Base-by-base conservation (phyloP, 2,329 filamentous ascomycete species). In the Alternaria gansuensis region DNA sequence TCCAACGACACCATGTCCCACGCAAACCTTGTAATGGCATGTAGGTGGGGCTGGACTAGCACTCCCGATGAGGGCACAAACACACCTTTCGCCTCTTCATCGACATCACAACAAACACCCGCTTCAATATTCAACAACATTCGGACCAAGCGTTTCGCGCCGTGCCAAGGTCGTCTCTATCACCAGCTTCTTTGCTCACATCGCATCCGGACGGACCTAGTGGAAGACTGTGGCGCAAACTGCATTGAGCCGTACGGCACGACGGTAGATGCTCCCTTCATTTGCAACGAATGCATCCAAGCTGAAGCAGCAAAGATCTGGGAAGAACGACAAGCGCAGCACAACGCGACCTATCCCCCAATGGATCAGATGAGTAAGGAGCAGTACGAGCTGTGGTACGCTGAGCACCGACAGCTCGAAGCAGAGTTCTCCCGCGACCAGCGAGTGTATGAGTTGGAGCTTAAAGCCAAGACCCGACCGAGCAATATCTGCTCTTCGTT, bases 141-240 rank as follows among this genome's bases (percentile, higher is more conserved):
- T 6, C 69, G 67, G 14, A 65, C 66, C 51, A 75, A 71, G 52
- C 72, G 74, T 26, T 72, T 75, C 46, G 67, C 68, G 26, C 68
- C 73, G 21, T 77, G 75, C 50, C 71, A 72, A 52, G 73, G 73
- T 10, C 72, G 73, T 6, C 68, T 76, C 7, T 76, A 76, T 36
- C 75, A 77, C 41, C 74, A 76, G 51, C 70, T 77, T 4, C 54
- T 68, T 6, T 76, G 75, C 50, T 74, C 73, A 17, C 75, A 77
- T 60, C 69, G 72, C 5, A 68, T 77, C 39, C 72, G 75, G 17
- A 77, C 75, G 3, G 73, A 76, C 53, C 43, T 76, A 0, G 73
- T 76, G 5, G 74, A 77, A 52, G 72, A 76, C 23, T 76, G 75
- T 48, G 74, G 73, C 24, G 51, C 58, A 39, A 77, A 76, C 53